phyloP scores from a whole-genome alignment of 78 protist genomes.

The Dictyostelium capitatum region DNA sequence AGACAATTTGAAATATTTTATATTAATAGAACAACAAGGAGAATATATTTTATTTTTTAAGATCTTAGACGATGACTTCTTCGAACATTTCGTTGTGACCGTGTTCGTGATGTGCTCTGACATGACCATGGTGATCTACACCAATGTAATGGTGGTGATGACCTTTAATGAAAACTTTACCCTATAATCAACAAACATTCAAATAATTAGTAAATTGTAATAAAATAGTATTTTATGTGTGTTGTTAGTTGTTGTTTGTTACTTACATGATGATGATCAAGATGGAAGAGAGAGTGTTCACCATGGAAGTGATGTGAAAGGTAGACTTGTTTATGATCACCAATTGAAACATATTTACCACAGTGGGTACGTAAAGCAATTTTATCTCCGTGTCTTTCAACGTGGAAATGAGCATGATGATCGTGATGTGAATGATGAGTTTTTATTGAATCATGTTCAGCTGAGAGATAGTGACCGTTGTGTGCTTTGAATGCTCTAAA shows the following conservation, averaged over 20 bases:
- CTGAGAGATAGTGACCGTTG: background rate
- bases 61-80: background rate
- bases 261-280: background rate
- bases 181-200: too few species aligned
- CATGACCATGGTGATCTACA: constrained; percentile 24
- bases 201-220: too few species aligned
- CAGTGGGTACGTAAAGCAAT: background rate
- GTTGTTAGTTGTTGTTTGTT: too few species aligned
- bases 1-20: too few species aligned
- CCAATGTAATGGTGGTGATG: constrained; percentile 6
- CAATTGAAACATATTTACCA: constrained; percentile 22
- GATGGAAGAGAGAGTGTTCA: constrained; percentile 16
- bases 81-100: background rate
- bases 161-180: constrained; percentile 5
- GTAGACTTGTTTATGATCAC: constrained; percentile 12
- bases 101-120: background rate
- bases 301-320: constrained; percentile 18
- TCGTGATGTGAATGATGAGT: constrained; percentile 16
- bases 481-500: constrained; percentile 25
- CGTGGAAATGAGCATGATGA: constrained; percentile 3
- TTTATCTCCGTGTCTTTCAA: constrained; percentile 10
- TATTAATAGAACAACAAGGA: too few species aligned
- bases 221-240: too few species aligned
- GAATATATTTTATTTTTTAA: too few species aligned
- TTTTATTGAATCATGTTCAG: background rate